Percentiles rank a stretch among this genome's conserved stretches.
These are phyloP conservation scores for Conidiobolus incongruus DNA, from an alignment of 371 early-diverging fungal genomes.

Conservation along the genomic window DNA sequence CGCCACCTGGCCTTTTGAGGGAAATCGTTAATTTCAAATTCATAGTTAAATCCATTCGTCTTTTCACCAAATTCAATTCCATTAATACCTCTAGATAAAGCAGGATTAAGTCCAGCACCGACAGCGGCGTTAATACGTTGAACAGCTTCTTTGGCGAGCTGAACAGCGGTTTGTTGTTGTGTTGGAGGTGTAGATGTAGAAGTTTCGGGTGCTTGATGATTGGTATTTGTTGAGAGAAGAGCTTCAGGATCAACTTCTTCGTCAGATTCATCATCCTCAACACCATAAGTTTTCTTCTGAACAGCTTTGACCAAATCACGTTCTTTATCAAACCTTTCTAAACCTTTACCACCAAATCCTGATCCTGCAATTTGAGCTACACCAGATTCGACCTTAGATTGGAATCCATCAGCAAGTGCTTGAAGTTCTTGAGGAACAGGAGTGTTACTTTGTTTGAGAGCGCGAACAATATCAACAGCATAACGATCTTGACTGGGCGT, in stretches of 20 bases:
- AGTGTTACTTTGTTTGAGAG: conserved; percentile 51
- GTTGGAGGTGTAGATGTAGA: neutral
- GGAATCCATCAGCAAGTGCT: conserved; percentile 51
- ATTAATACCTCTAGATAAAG: too few relatives aligned
- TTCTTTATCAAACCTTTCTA: conserved; percentile 83
- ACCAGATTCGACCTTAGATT: conserved; percentile 74
- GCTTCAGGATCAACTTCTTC: conserved; percentile 5
- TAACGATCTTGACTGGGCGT: conserved; percentile 81
- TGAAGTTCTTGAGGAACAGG: conserved; percentile 56
- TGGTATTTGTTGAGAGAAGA: conserved; percentile 1
- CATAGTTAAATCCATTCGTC: conserved; percentile 22
- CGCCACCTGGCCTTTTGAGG: conserved; percentile 90
- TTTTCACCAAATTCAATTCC: conserved; percentile 5
- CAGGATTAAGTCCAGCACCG: conserved; percentile 10
- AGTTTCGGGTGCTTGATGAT: neutral
- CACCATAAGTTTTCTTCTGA: conserved; percentile 37
- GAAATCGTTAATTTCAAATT: conserved; percentile 93
- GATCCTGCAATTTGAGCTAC: conserved; percentile 54
- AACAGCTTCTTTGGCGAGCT: conserved; percentile 20
- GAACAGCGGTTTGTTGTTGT: conserved; percentile 5
- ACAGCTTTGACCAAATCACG: conserved; percentile 73
- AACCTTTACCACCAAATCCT: conserved; percentile 94
- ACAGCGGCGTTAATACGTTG: conserved; percentile 19
- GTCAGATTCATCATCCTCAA: conserved; percentile 3
- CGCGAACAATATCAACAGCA: conserved; percentile 84